Base-by-base conservation (phyloP, 768 basidiomycete species). In the Mycena belliarum region DNA sequence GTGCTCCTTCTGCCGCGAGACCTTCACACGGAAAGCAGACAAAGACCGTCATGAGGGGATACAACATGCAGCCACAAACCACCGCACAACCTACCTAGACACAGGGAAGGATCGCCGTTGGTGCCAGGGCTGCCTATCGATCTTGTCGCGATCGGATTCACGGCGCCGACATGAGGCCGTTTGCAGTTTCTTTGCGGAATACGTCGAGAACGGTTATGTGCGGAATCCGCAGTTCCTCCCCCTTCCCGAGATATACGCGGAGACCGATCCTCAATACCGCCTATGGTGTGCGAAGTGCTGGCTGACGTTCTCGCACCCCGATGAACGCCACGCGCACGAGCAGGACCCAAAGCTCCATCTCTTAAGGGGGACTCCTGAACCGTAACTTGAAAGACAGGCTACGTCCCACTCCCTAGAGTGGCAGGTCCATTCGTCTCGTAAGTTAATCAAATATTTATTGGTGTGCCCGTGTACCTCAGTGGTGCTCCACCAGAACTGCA, bases 101-200 rank as follows among this genome's bases (percentile, higher is more conserved):
- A 28, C 14, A 3, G 33, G 51, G 20, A 28, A 24, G 38, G 20
- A 32, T 4, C 45, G 57, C 1, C 4, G 15, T 10, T 59, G 57
- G 57, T 59, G 57, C 42, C 23, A 41, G 32, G 57, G 52, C 32
- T 59, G 57, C 35, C 46, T 59, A 16, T 21, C 21, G 2, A 29
- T 53, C 23, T 18, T 59, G 14, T 59, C 57, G 16, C 40, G 57
- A 4, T 29, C 40, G 8, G 57, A 59, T 24, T 49, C 52, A 1
- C 46, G 57, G 23, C 25, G 40, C 16, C 32, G 57, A 46, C 57
- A 59, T 26, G 57, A 59, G 33, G 5, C 21, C 7, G 23, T 12
- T 7, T 59, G 57, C 51, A 18, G 28, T 0, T 18, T 24, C 1
- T 38, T 42, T 14, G 20, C 12, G 10, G 40, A 52, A 16, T 51